Base-by-base conservation (phyloP, 768 basidiomycete species). In the Tricholomella constricta region DNA sequence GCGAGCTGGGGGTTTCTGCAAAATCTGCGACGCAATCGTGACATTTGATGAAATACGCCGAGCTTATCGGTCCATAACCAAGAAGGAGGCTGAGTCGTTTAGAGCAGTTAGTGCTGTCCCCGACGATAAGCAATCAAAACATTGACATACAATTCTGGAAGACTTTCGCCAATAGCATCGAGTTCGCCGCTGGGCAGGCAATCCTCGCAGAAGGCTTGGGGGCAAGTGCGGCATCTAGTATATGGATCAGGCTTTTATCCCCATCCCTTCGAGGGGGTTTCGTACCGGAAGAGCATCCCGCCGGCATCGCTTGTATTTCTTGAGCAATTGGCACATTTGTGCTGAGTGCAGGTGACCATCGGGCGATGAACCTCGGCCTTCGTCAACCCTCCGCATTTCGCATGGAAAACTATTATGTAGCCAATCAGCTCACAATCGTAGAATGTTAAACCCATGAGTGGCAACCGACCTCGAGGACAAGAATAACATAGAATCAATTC, bases 121-220 rank as follows among this genome's bases (percentile, higher is more conserved):
- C n/a, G n/a, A 27, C 23, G 29, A 19, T 42, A 25, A 22, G 22
- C 25, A 11, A 19, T 25, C 46, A 26, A 32, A 10, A 20, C 11
- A 12, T 26, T 26, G 14, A 68, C 81, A 50, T 56, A 83, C 82
- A 84, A 79, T 65, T 86, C 83, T 14, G 84, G 84, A 5, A 85
- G 58, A 1, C 67, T 65, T 3, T 84, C 81, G 3, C 84, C 84
- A 34, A 85, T 66, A 12, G 78, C 71, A 26, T 77, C 75, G 29
- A 83, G 67, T 4, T 82, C 76, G 4, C 75, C 80, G 2, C 63
- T 57, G 4, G 80, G 78, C 35, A 86, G 55, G 62, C 84, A 85
- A 57, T 85, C 84, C 48, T 85, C 81, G 64, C 84, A 86, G 55
- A 78, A 82, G 2, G 84, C 81, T 47, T 73, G 66, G 14, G 80